Evolutionary conservation across 2,329 filamentous ascomycete species (phyloP).

Genomic region (Dryadomyces sulphureus): DNA sequence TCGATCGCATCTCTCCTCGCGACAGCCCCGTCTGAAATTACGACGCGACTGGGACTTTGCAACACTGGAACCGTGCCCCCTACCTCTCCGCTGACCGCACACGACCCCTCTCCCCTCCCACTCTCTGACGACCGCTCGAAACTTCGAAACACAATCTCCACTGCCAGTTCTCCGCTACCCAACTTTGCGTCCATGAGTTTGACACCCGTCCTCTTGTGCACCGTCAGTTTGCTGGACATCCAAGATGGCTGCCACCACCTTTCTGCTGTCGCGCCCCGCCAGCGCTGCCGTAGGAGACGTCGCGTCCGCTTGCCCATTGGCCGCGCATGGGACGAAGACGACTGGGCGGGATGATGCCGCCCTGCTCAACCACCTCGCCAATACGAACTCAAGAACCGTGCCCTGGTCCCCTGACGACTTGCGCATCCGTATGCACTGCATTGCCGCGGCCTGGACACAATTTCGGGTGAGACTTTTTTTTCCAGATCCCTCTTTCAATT

Average conservation of each 20-base stretch:
- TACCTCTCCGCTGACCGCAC: neutral
- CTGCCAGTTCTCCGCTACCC: slow-evolving; percentile 9
- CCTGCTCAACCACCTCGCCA: neutral
- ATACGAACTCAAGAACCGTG: too few relatives aligned
- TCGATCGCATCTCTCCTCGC: too few relatives aligned
- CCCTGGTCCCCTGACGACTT: slow-evolving; percentile 14
- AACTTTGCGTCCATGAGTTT: slow-evolving; percentile 39
- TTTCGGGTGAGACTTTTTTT: slow-evolving; percentile 12
- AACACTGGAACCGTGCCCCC: too few relatives aligned
- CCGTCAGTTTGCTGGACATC: slow-evolving; percentile 26
- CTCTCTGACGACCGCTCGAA: neutral
- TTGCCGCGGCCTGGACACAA: slow-evolving; percentile 26
- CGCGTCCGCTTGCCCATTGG: slow-evolving; percentile 21
- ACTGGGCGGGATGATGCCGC: slow-evolving; percentile 21
- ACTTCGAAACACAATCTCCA: neutral
- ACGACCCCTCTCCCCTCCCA: neutral
- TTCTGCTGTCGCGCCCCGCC: slow-evolving; percentile 26
- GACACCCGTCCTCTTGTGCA: slow-evolving; percentile 24
- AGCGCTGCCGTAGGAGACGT: slow-evolving; percentile 24
- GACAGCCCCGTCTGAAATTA: neutral
- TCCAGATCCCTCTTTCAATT: neutral
- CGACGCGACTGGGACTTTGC: neutral
- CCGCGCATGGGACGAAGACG: slow-evolving; percentile 18
- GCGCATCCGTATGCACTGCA: slow-evolving; percentile 20
- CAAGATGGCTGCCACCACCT: slow-evolving; percentile 39